Evolutionary conservation across 1,284 basidiomycete genomes (phyloP).

Genomic region (Cryptococcus sp.): DNA sequence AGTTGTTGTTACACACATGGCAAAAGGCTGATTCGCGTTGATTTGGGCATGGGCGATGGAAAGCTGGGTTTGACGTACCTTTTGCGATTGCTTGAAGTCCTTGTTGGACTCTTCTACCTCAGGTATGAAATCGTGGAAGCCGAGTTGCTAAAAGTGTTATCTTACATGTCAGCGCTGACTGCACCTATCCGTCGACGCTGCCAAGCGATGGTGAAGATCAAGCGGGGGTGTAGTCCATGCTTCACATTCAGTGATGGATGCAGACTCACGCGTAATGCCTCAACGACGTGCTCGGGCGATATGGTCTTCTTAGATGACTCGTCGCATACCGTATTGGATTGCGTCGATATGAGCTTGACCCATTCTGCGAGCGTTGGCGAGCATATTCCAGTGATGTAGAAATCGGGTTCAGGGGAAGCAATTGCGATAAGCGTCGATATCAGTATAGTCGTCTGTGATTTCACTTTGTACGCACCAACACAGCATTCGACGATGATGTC

Average conservation of each 20-base stretch:
- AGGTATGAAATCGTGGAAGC: slow-evolving; percentile 87
- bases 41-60: neutral
- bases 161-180: too few species aligned
- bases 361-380: slow-evolving; percentile 67
- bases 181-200: too few species aligned
- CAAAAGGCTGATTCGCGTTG: neutral
- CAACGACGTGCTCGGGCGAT: slow-evolving; percentile 93
- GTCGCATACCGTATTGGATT: slow-evolving; percentile 98
- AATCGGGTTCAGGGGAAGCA: neutral
- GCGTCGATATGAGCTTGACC: slow-evolving; percentile 94
- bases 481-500: slow-evolving; percentile 97
- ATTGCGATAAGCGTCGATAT: neutral
- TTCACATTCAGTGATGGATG: neutral
- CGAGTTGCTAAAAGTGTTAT: slow-evolving; percentile 55
- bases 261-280: slow-evolving; percentile 75
- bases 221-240: too few species aligned
- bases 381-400: too few species aligned
- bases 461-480: slow-evolving; percentile 68
- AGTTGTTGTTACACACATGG: neutral
- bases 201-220: too few species aligned
- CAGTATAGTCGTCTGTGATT: neutral
- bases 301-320: slow-evolving; percentile 99
- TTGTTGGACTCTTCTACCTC: slow-evolving; percentile 96
- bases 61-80: slow-evolving; percentile 24
- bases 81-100: slow-evolving; percentile 53